Conservation (phyloP, 2,329 filamentous ascomycete species). For the Penicillium sp. region DNA sequence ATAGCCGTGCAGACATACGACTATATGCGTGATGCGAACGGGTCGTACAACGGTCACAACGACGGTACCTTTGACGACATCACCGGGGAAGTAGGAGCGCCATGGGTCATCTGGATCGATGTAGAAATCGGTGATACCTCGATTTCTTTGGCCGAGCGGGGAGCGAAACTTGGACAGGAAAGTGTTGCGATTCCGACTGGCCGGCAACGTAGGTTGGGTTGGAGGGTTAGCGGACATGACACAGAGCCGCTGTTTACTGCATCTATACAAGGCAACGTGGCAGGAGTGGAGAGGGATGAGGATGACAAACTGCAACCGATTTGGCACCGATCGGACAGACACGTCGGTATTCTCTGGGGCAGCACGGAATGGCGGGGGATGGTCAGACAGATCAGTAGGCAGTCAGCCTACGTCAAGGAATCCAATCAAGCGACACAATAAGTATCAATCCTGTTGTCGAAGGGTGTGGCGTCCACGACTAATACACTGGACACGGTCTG, state of each 20-base stretch:
- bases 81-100: slow-evolving; percentile 60
- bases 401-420: slow-evolving; percentile 7
- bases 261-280: slow-evolving; percentile 32
- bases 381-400: slow-evolving; percentile 6
- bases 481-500: slow-evolving; percentile 10
- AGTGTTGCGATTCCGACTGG: slow-evolving; percentile 42
- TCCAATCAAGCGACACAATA: slow-evolving; percentile 10
- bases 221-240: slow-evolving; percentile 44
- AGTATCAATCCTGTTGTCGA: slow-evolving; percentile 8
- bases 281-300: slow-evolving; percentile 7
- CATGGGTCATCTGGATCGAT: slow-evolving; percentile 63
- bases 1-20: slow-evolving; percentile 61
- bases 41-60: slow-evolving; percentile 59
- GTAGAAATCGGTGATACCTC: slow-evolving; percentile 59
- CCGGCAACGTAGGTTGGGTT: slow-evolving; percentile 33
- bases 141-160: slow-evolving; percentile 52
- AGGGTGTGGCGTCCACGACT: slow-evolving; percentile 5
- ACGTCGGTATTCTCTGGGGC: not conserved
- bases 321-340: slow-evolving; percentile 3
- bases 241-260: slow-evolving; percentile 29
- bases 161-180: slow-evolving; percentile 55
- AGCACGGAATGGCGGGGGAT: slow-evolving; percentile 4
- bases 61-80: slow-evolving; percentile 60
- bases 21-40: slow-evolving; percentile 61
- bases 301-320: slow-evolving; percentile 9